These are phyloP conservation scores for Hawksworthiomyces lignivorus DNA, from an alignment of 2,329 filamentous ascomycete genomes.

Conservation along the genomic window DNA sequence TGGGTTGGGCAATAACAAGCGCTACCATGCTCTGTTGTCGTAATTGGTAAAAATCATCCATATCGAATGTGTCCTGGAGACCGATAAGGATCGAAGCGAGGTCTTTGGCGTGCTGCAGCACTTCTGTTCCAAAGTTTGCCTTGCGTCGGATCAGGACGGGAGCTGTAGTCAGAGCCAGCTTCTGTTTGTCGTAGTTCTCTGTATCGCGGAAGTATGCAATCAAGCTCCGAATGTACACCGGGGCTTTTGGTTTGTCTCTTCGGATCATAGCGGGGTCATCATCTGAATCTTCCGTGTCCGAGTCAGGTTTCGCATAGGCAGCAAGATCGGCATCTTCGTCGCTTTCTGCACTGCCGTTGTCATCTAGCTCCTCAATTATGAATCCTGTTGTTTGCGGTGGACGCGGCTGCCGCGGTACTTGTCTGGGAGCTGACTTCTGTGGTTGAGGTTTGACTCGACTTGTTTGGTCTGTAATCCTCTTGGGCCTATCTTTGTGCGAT, in stretches of 20 bases:
- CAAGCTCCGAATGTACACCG: slow-evolving; percentile 85
- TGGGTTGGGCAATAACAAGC: slow-evolving; percentile 66
- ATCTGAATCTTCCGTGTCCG: slow-evolving; percentile 84
- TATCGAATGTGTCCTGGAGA: slow-evolving; percentile 76
- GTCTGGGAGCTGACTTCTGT: slow-evolving; percentile 14
- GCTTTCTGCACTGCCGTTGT: slow-evolving; percentile 52
- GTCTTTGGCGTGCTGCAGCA: slow-evolving; percentile 75
- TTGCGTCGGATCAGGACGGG: slow-evolving; percentile 80
- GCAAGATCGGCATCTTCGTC: slow-evolving; percentile 61
- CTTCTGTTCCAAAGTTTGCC: slow-evolving; percentile 78
- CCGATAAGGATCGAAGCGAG: slow-evolving; percentile 70
- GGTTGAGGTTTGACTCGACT: slow-evolving; percentile 18
- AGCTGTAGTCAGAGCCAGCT: slow-evolving; percentile 69
- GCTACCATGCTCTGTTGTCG: slow-evolving; percentile 77
- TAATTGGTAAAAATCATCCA: slow-evolving; percentile 68
- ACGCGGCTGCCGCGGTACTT: background rate
- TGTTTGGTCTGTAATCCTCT: background rate
- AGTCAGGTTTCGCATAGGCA: slow-evolving; percentile 78
- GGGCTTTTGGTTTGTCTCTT: slow-evolving; percentile 72
- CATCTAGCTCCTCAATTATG: slow-evolving; percentile 58
- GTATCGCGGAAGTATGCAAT: slow-evolving; percentile 70
- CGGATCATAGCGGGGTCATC: slow-evolving; percentile 85
- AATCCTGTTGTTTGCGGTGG: slow-evolving; percentile 29
- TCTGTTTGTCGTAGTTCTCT: slow-evolving; percentile 78
- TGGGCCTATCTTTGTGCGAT: slow-evolving; percentile 12